A percentile compares a stretch with the other conserved stretches of the same genome.
Conservation (phyloP, 306 rosid species). For the Quercus agrifolia region DNA sequence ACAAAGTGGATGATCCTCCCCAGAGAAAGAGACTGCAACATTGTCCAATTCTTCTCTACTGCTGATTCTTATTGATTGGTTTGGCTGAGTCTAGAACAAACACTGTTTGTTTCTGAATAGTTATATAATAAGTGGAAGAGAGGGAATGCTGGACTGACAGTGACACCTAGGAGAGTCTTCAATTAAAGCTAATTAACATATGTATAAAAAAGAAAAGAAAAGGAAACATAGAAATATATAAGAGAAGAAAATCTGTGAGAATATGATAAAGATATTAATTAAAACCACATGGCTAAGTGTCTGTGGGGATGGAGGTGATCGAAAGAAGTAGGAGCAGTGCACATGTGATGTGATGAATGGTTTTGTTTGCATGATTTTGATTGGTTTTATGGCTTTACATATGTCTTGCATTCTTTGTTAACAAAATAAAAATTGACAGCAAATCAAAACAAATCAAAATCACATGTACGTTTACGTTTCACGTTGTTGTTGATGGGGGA, state of each 20-base stretch:
- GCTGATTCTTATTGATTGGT: conserved; percentile 15
- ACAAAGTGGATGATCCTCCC: conserved; percentile 12
- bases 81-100: not conserved
- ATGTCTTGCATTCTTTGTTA: not conserved
- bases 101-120: not conserved
- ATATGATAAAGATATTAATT: not conserved
- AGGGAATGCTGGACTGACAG: conserved; percentile 36
- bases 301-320: not conserved
- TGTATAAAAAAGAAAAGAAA: not conserved
- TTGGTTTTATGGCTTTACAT: not conserved
- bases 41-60: conserved; percentile 24
- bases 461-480: conserved; percentile 7
- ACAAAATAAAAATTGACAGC: conserved; percentile 1
- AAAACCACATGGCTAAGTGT: conserved; percentile 26
- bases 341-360: conserved; percentile 31
- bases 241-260: not conserved
- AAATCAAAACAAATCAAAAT: conserved; percentile 9
- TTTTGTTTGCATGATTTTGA: not conserved
- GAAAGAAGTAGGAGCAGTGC: conserved; percentile 13
- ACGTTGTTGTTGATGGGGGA: too few relatives aligned
- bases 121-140: not conserved
- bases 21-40: conserved; percentile 8
- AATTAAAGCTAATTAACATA: not conserved
- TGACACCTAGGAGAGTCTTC: conserved; percentile 16
- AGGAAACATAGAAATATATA: not conserved